Conservation (phyloP, 768 basidiomycete species). For the Leccinellum albellum region DNA sequence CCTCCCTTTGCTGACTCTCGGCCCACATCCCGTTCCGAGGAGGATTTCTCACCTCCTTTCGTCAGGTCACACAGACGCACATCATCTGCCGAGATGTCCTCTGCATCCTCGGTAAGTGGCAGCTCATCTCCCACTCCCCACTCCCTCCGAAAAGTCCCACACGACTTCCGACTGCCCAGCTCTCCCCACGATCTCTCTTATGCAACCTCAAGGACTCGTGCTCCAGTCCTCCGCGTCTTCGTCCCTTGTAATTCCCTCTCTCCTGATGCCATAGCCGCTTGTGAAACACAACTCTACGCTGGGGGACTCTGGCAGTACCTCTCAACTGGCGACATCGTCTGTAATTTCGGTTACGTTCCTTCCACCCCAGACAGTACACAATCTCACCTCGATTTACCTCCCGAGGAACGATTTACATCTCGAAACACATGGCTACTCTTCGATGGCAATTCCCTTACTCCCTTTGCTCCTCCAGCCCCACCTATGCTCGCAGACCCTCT, state of each 20-base stretch:
- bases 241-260: constrained; percentile 63
- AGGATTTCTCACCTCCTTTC: constrained; percentile 34
- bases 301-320: constrained; percentile 71
- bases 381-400: constrained; percentile 16
- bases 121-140: constrained; percentile 22
- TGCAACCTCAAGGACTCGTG: constrained; percentile 60
- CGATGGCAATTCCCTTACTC: constrained; percentile 58
- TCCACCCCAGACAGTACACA: constrained; percentile 31
- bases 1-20: constrained; percentile 21
- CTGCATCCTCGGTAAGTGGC: constrained; percentile 35
- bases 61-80: constrained; percentile 39
- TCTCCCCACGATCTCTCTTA: constrained; percentile 61
- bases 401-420: constrained; percentile 17
- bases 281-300: constrained; percentile 66
- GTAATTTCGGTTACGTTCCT: constrained; percentile 77
- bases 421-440: constrained; percentile 69
- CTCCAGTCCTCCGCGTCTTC: constrained; percentile 72
- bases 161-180: constrained; percentile 13
- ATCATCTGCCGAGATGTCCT: constrained; percentile 43
- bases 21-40: constrained; percentile 36
- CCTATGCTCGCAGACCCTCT: constrained; percentile 55
- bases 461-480: constrained; percentile 52
- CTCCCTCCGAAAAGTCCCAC: constrained; percentile 6
- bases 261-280: constrained; percentile 43
- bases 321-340: constrained; percentile 74